These are phyloP conservation scores for Cladosporium sp. DNA, from an alignment of 2,329 filamentous ascomycete species.

Conservation along the genomic window DNA sequence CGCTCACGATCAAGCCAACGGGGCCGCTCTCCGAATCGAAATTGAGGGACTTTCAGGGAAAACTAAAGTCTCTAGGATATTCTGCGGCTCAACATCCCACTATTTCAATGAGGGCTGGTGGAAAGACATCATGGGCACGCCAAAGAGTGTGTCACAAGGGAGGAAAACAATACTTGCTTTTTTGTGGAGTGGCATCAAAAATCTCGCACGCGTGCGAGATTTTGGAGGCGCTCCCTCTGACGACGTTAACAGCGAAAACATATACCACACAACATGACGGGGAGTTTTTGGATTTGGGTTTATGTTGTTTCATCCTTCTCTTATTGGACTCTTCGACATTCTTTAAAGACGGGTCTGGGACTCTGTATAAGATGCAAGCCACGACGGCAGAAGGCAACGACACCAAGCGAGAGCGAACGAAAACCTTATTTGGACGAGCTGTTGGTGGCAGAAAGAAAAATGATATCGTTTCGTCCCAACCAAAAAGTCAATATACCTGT, in stretches of 20 bases:
- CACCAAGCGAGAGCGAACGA: too few species aligned
- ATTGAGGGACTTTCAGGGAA: not conserved
- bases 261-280: not conserved
- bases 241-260: not conserved
- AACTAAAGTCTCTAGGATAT: not conserved
- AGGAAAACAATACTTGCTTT: not conserved
- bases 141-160: not conserved
- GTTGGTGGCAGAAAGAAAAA: not conserved
- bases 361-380: not conserved
- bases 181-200: not conserved
- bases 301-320: not conserved
- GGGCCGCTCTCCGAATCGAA: conserved; percentile 13
- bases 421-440: not conserved
- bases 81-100: not conserved
- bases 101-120: not conserved
- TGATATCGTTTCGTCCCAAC: not conserved
- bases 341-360: not conserved
- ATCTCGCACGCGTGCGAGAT: not conserved
- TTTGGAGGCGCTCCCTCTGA: not conserved
- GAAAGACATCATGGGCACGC: not conserved
- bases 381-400: not conserved
- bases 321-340: not conserved
- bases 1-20: conserved; percentile 8
- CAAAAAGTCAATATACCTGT: not conserved
- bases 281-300: not conserved